These are phyloP conservation scores for Sherardia arvensis DNA, from an alignment of 257 asterid genomes.

Conservation along the genomic window DNA sequence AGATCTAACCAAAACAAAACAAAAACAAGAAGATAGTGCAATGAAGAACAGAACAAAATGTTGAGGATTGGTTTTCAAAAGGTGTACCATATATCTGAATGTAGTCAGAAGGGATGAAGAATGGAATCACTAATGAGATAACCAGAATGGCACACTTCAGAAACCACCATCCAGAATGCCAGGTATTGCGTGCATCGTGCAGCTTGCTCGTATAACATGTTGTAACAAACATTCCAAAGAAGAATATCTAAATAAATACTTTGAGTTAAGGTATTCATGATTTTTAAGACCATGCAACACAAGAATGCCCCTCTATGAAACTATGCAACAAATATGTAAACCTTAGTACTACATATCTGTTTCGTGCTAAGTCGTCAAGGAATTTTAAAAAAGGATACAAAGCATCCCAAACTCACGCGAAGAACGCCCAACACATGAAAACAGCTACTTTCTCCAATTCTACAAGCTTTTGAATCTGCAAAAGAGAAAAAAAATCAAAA, in stretches of 20 bases:
- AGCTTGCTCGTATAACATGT: constrained; percentile 53
- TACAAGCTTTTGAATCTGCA: constrained; percentile 79
- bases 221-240: constrained; percentile 58
- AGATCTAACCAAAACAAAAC: too few relatives aligned
- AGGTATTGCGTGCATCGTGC: constrained; percentile 36
- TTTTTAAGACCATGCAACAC: neutral
- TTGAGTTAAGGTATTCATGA: constrained; percentile 35
- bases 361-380: too few relatives aligned
- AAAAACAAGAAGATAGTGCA: neutral
- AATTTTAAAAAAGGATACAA: constrained; percentile 48
- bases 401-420: constrained; percentile 92
- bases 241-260: constrained; percentile 48
- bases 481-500: too few relatives aligned
- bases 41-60: neutral
- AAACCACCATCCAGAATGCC: constrained; percentile 94
- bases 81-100: constrained; percentile 69
- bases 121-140: constrained; percentile 48
- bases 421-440: constrained; percentile 88
- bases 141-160: constrained; percentile 43
- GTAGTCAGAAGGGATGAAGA: constrained; percentile 63
- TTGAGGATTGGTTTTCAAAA: neutral
- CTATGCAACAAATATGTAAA: neutral
- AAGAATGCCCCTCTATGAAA: neutral
- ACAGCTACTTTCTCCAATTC: constrained; percentile 47
- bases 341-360: too few relatives aligned